A percentile compares a stretch with the other conserved stretches of the same genome.
phyloP scores from a whole-genome alignment of 371 early-diverging fungal genomes.

The Mucor lusitanicus region DNA sequence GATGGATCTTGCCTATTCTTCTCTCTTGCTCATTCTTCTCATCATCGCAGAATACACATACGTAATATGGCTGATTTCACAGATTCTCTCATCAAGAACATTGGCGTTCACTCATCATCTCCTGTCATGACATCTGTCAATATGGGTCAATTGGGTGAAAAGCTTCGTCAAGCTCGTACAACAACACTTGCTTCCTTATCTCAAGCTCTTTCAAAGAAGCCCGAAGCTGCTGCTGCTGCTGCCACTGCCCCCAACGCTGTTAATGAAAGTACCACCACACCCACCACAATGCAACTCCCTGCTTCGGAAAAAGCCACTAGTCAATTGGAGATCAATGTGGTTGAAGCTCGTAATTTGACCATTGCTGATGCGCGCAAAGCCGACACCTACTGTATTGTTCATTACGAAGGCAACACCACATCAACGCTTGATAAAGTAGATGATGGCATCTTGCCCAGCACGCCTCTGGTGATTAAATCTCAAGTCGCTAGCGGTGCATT shows the following conservation, averaged over 20 bases:
- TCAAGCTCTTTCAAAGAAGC: conserved; percentile 7
- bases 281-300: neutral
- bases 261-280: neutral
- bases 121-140: conserved; percentile 6
- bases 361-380: conserved; percentile 39
- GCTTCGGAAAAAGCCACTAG: conserved; percentile 31
- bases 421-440: conserved; percentile 38
- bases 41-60: neutral
- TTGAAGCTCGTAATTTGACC: conserved; percentile 52
- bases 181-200: conserved; percentile 17
- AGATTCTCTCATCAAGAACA: conserved; percentile 18
- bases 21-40: neutral
- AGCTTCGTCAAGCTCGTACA: conserved; percentile 15
- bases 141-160: conserved; percentile 16
- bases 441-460: conserved; percentile 11
- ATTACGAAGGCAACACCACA: conserved; percentile 48
- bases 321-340: conserved; percentile 31
- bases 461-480: neutral
- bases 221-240: neutral
- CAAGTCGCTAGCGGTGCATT: conserved; percentile 18
- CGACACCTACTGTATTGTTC: conserved; percentile 52
- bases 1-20: neutral
- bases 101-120: conserved; percentile 9
- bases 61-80: conserved; percentile 16
- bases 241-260: neutral